Base-by-base conservation (phyloP, 148 eudicot genomes). In the Fagopyrum tataricum region DNA sequence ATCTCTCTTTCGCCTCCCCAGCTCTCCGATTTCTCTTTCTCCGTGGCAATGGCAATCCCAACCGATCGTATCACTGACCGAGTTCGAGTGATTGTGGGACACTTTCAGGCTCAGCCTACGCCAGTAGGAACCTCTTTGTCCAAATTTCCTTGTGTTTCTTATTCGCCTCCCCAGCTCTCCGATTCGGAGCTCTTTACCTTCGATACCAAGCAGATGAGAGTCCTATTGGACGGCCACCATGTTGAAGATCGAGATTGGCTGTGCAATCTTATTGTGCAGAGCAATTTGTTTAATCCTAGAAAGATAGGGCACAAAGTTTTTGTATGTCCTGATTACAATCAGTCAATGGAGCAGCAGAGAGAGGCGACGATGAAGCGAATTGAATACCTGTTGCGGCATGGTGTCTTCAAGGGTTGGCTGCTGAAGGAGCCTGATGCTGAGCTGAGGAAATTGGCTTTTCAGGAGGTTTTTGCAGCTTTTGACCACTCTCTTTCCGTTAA, bases 401-500 rank as follows among this genome's bases (percentile, higher is more conserved):
- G 89, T 5, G 87, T 86, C 13, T 88, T 86, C 12, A 43, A 81
- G 18, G 84, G 83, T 6, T 85, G 87, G 84, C 71, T 88, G 4
- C 75, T 51, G 15, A 81, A 67, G 40, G 93, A 91, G n/a, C 76
- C 81, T 11, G 85, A 84, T 12, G 68, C 79, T 58, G 98, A 92
- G 82, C 75, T 88, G 52, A 81, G 84, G 73, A 88, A 82, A 74
- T 81, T 88, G 59, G 89, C 96, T 56, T 66, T 87, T 14, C 43
- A 82, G 73, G 93, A 90, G 72, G 89, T 84, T 37, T 15, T 84
- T 76, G 81, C 78, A 46, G 70, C 87, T 23, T 92, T 75, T 78
- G 96, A 90, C 82, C 96, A 90, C 77, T 88, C 96, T 7, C 89
- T 92, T 72, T 80, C 85, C 24, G 83, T 87, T 52, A 85, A 84